Evolutionary conservation across 106 monocot genomes (phyloP).

Genomic region (Acanthochlamys bracteata): DNA sequence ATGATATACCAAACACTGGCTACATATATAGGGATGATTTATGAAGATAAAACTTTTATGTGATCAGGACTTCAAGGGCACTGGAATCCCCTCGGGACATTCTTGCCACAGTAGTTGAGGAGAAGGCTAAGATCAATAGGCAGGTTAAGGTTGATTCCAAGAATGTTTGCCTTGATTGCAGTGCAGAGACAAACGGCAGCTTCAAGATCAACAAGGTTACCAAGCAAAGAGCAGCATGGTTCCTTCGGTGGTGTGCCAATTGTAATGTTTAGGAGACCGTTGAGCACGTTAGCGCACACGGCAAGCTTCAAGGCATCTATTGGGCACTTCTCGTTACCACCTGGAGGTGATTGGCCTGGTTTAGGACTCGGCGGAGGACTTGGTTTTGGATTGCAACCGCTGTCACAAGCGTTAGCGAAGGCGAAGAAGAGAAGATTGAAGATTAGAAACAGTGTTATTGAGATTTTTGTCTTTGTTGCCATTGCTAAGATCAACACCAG

Average conservation of each 20-base stretch:
- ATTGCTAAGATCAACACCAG: background rate
- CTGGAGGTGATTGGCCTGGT: background rate
- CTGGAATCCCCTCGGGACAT: conserved; percentile 7
- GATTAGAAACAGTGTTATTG: background rate
- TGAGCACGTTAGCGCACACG: conserved; percentile 6
- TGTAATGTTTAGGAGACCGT: conserved; percentile 3
- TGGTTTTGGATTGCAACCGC: background rate
- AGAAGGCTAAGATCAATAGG: conserved; percentile 13
- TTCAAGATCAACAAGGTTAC: conserved; percentile 26
- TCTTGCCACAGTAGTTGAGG: conserved; percentile 14
- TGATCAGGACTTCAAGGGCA: background rate
- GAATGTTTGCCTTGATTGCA: conserved; percentile 29
- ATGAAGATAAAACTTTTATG: no score
- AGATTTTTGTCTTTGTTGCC: background rate
- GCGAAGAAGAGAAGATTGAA: background rate
- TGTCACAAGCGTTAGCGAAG: background rate
- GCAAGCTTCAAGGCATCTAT: background rate
- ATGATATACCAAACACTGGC: no score
- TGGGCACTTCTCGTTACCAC: conserved; percentile 1
- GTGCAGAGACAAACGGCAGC: conserved; percentile 41
- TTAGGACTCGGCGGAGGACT: background rate
- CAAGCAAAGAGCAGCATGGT: conserved; percentile 5
- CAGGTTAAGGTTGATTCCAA: conserved; percentile 22
- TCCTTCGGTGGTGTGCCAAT: conserved; percentile 1
- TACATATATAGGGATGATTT: no score